phyloP scores from a whole-genome alignment of 2,329 filamentous ascomycete species.

The Leptographium lundbergii region DNA sequence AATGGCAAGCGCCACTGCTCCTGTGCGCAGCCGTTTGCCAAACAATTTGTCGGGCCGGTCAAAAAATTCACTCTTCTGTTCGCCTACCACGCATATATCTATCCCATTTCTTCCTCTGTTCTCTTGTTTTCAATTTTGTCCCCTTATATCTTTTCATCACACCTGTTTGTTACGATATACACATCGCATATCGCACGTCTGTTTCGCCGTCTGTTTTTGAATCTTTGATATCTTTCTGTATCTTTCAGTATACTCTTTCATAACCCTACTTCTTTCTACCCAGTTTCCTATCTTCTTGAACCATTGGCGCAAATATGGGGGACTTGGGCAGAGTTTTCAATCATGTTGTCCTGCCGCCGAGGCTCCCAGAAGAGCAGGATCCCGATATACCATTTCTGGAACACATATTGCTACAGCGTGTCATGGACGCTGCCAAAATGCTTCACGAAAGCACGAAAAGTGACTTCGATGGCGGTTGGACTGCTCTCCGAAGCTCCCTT shows the following conservation, averaged over 20 bases:
- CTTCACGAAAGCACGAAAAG: neutral
- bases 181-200: neutral
- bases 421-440: neutral
- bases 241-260: neutral
- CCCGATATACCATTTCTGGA: neutral
- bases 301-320: neutral
- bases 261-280: neutral
- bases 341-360: constrained; percentile 9
- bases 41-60: neutral
- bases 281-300: neutral
- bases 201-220: neutral
- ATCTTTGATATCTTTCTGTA: neutral
- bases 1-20: neutral
- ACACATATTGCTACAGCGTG: neutral
- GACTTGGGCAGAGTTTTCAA: constrained; percentile 3
- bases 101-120: neutral
- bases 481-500: neutral
- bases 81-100: neutral
- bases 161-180: too few relatives aligned
- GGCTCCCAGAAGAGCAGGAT: constrained; percentile 5
- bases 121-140: neutral
- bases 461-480: neutral
- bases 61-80: neutral
- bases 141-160: too few relatives aligned
- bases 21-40: neutral